Percentiles rank a stretch among this genome's conserved stretches.
These are phyloP conservation scores for Cladosporium phlei DNA, from an alignment of 2,329 filamentous ascomycete species.

Conservation along the genomic window DNA sequence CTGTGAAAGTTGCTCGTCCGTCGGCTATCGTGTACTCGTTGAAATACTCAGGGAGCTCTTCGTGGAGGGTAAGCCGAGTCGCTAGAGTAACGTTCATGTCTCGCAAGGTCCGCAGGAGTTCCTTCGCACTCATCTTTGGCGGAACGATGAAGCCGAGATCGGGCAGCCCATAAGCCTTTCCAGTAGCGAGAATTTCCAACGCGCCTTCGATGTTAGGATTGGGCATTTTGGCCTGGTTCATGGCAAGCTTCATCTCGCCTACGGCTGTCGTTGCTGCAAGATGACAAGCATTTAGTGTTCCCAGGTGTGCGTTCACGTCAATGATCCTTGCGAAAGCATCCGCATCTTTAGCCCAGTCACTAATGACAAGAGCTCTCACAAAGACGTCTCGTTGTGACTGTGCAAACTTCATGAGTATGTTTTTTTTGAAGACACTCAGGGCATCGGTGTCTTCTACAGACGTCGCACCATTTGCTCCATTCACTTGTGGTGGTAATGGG, in stretches of 20 bases:
- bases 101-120: constrained; percentile 69
- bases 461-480: constrained; percentile 36
- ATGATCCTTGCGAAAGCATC: constrained; percentile 80
- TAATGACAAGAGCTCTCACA: constrained; percentile 86
- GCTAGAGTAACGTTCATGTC: constrained; percentile 80
- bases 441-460: constrained; percentile 53
- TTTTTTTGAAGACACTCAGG: constrained; percentile 72
- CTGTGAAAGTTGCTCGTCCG: constrained; percentile 84
- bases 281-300: constrained; percentile 38
- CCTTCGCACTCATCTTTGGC: constrained; percentile 66
- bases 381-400: constrained; percentile 79
- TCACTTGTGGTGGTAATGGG: constrained; percentile 48
- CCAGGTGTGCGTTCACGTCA: constrained; percentile 73
- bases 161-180: constrained; percentile 71
- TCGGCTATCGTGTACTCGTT: constrained; percentile 71
- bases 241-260: constrained; percentile 62
- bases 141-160: constrained; percentile 71
- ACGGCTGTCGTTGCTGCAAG: constrained; percentile 24
- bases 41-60: constrained; percentile 75
- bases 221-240: constrained; percentile 69
- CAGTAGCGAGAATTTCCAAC: constrained; percentile 74
- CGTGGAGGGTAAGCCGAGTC: constrained; percentile 77
- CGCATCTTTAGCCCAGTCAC: constrained; percentile 80
- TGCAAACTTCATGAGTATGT: constrained; percentile 68
- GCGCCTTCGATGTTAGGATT: constrained; percentile 91